Percentiles rank a stretch among this genome's conserved stretches.
These are phyloP conservation scores for Mycena rosella DNA, from an alignment of 768 basidiomycete species.

Conservation along the genomic window DNA sequence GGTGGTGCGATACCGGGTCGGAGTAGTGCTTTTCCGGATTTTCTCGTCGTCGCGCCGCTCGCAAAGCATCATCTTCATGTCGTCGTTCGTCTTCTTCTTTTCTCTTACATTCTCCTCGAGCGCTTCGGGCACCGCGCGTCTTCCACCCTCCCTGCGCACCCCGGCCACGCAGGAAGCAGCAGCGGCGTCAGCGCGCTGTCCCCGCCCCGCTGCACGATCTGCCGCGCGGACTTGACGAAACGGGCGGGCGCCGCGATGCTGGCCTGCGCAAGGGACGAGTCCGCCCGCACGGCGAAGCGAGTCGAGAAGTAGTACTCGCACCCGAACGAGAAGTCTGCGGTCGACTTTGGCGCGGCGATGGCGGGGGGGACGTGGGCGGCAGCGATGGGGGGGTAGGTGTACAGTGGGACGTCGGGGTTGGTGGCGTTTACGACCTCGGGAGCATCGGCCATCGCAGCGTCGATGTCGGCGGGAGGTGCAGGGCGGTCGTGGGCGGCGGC, in stretches of 20 bases:
- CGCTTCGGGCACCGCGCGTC: not conserved
- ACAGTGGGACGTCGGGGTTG: too few species aligned
- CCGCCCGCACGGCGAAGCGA: not conserved
- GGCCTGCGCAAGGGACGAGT: not conserved
- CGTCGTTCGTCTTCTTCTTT: not conserved
- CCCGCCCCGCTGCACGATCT: not conserved
- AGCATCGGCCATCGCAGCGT: too few species aligned
- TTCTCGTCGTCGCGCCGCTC: not conserved
- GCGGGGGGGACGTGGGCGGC: too few species aligned
- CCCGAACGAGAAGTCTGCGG: too few species aligned
- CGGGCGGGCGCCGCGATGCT: not conserved
- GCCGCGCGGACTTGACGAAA: not conserved
- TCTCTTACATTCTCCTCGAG: not conserved
- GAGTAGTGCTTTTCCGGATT: not conserved
- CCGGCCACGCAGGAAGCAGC: conserved; percentile 7
- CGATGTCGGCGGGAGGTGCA: too few species aligned
- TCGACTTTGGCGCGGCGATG: too few species aligned
- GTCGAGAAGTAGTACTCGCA: too few species aligned
- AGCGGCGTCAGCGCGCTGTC: not conserved
- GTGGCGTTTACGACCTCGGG: too few species aligned
- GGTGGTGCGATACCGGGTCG: not conserved
- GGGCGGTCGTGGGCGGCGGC: too few species aligned
- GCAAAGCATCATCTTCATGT: not conserved
- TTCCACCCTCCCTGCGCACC: not conserved
- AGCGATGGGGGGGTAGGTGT: too few species aligned